Evolutionary conservation across 75 land plant species (phyloP).

Genomic region (Pinus albicaulis): DNA sequence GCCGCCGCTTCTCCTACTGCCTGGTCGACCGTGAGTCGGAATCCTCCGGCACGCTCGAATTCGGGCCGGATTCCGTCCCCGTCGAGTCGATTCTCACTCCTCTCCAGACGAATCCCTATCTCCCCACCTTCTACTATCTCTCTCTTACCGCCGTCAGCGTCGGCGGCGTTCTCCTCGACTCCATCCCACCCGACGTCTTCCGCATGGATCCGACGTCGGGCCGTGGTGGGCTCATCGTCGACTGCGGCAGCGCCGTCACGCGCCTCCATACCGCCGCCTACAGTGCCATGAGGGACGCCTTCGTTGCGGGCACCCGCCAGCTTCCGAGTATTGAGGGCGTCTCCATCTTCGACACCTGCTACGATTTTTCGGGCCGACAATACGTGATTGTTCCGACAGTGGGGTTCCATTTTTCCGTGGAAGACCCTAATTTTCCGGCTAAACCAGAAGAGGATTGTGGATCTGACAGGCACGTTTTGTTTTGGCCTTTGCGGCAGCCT

Average conservation of each 20-base stretch:
- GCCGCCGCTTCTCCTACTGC: constrained; percentile 64
- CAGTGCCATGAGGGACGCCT: constrained; percentile 56
- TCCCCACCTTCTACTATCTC: constrained; percentile 74
- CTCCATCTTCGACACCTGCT: constrained; percentile 77
- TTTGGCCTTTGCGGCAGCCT: constrained; percentile 73
- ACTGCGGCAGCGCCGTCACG: constrained; percentile 78
- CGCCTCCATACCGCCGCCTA: constrained; percentile 50
- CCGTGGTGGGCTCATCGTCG: constrained; percentile 61
- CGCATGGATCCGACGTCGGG: constrained; percentile 27
- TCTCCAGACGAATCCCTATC: constrained; percentile 53
- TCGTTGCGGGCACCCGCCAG: constrained; percentile 26
- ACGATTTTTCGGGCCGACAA: constrained; percentile 35
- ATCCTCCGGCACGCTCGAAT: constrained; percentile 30
- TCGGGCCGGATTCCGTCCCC: constrained; percentile 43
- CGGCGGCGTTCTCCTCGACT: constrained; percentile 39
- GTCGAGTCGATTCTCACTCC: constrained; percentile 50
- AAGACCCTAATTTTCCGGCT: constrained; percentile 63
- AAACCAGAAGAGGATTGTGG: constrained; percentile 66
- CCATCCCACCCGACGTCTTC: constrained; percentile 42
- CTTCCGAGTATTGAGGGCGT: constrained; percentile 31
- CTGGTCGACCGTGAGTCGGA: constrained; percentile 39
- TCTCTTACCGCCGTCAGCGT: constrained; percentile 73
- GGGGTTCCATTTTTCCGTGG: constrained; percentile 51
- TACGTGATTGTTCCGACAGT: constrained; percentile 67
- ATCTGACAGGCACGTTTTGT: constrained; percentile 53